Evolutionary conservation across 768 basidiomycete genomes (phyloP).

Genomic region (Lentinula sp.): DNA sequence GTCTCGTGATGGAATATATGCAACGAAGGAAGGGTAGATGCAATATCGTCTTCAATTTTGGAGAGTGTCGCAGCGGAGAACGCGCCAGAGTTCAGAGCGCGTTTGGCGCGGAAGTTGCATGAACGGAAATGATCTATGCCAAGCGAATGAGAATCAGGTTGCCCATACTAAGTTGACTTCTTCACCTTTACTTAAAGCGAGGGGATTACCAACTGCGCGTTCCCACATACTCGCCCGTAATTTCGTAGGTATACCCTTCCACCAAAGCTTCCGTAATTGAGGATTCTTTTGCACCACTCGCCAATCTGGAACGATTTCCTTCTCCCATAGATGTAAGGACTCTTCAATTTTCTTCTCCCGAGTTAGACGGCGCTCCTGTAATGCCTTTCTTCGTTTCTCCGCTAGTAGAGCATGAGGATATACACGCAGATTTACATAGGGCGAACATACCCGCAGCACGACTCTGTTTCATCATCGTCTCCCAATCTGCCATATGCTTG

Average conservation of each 20-base stretch:
- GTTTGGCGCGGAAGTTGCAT: conserved; percentile 69
- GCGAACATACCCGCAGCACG: conserved; percentile 54
- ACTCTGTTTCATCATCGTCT: conserved; percentile 82
- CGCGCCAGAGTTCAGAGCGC: conserved; percentile 54
- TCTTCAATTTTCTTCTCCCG: conserved; percentile 68
- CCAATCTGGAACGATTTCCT: conserved; percentile 79
- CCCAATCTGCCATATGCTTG: conserved; percentile 83
- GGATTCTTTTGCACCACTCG: conserved; percentile 62
- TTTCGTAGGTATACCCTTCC: conserved; percentile 82
- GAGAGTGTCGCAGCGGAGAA: conserved; percentile 62
- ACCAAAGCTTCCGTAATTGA: conserved; percentile 70
- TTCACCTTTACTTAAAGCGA: conserved; percentile 76
- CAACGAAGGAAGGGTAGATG: conserved; percentile 64
- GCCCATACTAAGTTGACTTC: conserved; percentile 14
- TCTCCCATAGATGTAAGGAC: conserved; percentile 71
- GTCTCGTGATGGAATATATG: conserved; percentile 74
- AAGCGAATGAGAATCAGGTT: not conserved
- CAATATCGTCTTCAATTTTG: conserved; percentile 70
- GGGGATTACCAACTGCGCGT: conserved; percentile 74
- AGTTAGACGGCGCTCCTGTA: conserved; percentile 54
- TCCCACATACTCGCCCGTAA: conserved; percentile 80
- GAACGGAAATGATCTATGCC: conserved; percentile 61
- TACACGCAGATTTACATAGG: not conserved
- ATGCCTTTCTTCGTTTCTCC: conserved; percentile 59
- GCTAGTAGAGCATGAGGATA: conserved; percentile 32